Conservation (phyloP, 164 flowering plant species). For the Annona cherimola region DNA sequence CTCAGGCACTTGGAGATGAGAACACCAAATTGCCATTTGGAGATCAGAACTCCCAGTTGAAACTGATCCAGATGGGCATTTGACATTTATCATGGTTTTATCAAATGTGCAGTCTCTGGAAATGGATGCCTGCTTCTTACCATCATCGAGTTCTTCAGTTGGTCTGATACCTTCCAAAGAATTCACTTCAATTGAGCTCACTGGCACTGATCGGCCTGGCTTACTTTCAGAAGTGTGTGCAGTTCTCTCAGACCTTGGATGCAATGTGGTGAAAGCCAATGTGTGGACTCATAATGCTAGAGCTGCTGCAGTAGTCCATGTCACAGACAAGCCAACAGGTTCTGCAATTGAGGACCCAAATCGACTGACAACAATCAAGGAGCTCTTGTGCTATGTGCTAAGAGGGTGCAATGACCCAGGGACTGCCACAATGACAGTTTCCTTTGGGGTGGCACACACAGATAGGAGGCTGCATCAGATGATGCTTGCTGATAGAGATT, state of each 20-base stretch:
- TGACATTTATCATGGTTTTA: slow-evolving; percentile 4
- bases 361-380: slow-evolving; percentile 29
- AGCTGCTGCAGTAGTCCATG: slow-evolving; percentile 38
- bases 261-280: slow-evolving; percentile 45
- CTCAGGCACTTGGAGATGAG: too few species aligned
- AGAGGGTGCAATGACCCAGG: slow-evolving; percentile 23
- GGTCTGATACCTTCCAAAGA: slow-evolving; percentile 36
- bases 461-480: slow-evolving; percentile 54
- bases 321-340: slow-evolving; percentile 33
- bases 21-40: too few species aligned
- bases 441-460: slow-evolving; percentile 21
- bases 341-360: slow-evolving; percentile 35
- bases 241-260: slow-evolving; percentile 40
- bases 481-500: slow-evolving; percentile 50
- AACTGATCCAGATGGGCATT: neutral
- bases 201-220: slow-evolving; percentile 51
- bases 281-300: slow-evolving; percentile 66
- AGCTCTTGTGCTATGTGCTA: slow-evolving; percentile 31
- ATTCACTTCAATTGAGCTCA: slow-evolving; percentile 46
- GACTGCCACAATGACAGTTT: slow-evolving; percentile 20
- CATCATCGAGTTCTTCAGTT: slow-evolving; percentile 26
- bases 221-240: slow-evolving; percentile 54
- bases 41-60: neutral
- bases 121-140: slow-evolving; percentile 20
- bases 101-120: slow-evolving; percentile 31